Conservation (phyloP, 768 basidiomycete genomes). For the Boletus reticuloceps region DNA sequence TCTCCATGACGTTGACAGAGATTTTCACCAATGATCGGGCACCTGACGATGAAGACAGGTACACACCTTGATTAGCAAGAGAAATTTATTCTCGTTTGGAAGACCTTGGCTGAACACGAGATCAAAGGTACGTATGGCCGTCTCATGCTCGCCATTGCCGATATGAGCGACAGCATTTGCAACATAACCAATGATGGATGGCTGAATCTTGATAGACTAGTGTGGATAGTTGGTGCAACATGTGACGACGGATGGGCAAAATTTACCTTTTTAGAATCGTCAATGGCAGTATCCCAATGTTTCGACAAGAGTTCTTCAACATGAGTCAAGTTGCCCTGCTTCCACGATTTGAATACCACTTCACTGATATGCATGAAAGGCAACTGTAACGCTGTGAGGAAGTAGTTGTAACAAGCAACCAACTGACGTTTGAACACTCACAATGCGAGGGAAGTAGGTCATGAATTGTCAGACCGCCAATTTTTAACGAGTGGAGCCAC, state of each 20-base stretch:
- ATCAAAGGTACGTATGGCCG: background rate
- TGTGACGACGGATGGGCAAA: fast-evolving
- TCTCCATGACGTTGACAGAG: no score
- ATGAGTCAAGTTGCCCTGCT: background rate
- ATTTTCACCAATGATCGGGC: no score
- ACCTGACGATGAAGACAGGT: background rate
- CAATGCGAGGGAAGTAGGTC: background rate
- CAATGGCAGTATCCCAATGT: background rate
- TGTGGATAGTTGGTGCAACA: background rate
- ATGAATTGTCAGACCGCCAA: background rate
- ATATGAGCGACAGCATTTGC: background rate
- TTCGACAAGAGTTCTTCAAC: background rate
- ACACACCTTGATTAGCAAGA: slow-evolving; percentile 9
- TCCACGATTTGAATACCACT: background rate
- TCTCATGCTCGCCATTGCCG: background rate
- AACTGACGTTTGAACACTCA: background rate
- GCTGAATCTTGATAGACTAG: slow-evolving; percentile 3
- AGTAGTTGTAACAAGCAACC: background rate
- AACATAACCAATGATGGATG: slow-evolving; percentile 7
- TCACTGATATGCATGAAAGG: background rate
- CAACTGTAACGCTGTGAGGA: background rate
- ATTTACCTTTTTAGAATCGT: slow-evolving; percentile 6
- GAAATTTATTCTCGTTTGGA: background rate
- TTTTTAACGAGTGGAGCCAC: background rate
- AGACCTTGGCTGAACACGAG: background rate